A percentile compares a stretch with the other conserved stretches of the same genome.
Conservation (phyloP, 352 stramenopile species). For the Pythium diclinum region DNA sequence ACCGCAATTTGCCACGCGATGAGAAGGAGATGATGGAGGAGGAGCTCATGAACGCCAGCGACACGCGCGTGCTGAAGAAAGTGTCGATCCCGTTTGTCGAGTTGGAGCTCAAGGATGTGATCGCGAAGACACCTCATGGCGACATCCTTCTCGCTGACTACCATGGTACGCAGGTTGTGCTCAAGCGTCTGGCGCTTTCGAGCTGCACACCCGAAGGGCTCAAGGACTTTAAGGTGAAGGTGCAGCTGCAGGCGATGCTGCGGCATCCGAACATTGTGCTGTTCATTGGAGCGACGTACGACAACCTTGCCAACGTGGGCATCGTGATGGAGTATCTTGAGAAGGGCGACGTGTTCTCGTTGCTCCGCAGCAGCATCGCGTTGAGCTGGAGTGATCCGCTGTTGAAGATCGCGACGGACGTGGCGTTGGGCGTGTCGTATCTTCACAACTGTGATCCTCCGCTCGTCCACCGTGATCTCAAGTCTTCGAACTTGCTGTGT, state of each 20-base stretch:
- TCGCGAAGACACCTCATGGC: conserved; percentile 58
- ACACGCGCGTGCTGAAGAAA: conserved; percentile 59
- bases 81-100: conserved; percentile 78
- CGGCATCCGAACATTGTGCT: conserved; percentile 85
- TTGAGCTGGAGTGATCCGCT: conserved; percentile 76
- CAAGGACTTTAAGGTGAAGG: conserved; percentile 69
- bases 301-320: conserved; percentile 75
- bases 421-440: conserved; percentile 77
- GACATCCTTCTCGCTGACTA: conserved; percentile 75
- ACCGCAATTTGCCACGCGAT: conserved; percentile 51
- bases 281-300: conserved; percentile 83
- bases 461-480: conserved; percentile 80
- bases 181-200: conserved; percentile 71
- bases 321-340: conserved; percentile 81
- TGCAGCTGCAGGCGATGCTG: conserved; percentile 76
- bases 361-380: conserved; percentile 60
- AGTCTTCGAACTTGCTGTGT: conserved; percentile 75
- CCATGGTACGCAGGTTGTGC: conserved; percentile 66
- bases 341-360: conserved; percentile 57
- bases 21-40: conserved; percentile 59
- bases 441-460: conserved; percentile 78
- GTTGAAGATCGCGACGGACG: conserved; percentile 79
- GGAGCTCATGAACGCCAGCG: conserved; percentile 36
- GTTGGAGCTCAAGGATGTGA: conserved; percentile 68
- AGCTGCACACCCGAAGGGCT: conserved; percentile 57